Base-by-base conservation (phyloP, 768 basidiomycete genomes). In the Asterophora parasitica region DNA sequence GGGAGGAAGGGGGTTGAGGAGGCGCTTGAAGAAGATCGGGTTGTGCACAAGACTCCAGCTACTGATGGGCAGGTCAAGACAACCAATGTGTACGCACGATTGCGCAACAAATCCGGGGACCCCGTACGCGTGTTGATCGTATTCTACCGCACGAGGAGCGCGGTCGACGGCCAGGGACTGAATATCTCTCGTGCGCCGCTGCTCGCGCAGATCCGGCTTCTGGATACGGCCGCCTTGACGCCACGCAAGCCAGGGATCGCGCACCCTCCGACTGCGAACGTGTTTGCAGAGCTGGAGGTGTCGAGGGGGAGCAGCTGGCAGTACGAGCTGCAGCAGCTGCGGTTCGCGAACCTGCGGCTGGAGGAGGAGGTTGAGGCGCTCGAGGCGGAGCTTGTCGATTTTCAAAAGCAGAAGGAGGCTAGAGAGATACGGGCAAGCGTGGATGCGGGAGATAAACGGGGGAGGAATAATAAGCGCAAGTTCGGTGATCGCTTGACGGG, bases 281-380 rank as follows among this genome's bases (percentile, higher is more conserved):
- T 92, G 13, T 92, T 91, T 52, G 81, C 79, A 33, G 88, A 89
- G 61, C 74, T 93, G 11, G 81, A 86, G 35, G 74, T 77, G 0
- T 64, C 67, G 11, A 70, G 84, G 4, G 83, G 79, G 9, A 84
- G 85, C 27, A 91, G 88, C 54, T 96, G 93, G 92, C 92, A 95
- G 68, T 95, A 92, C 56, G 90, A 92, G 68, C 72, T 94, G 40
- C 85, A 91, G 66, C 88, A 92, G 64, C 72, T 93, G 54, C 76
- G 82, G 59, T 82, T 83, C 57, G 72, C 76, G 44, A 92, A 91
- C 58, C 73, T 80, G 64, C 65, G 81, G 51, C 53, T 91, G 46
- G 63, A 63, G 43, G 84, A 85, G 38, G 85, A 90, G 55, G 64
- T 75, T 17, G 43, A 35, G 30, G 52, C 40, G 35, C 41, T 74